These are phyloP conservation scores for Populus deltoides DNA, from an alignment of 345 rosid genomes.

Conservation along the genomic window DNA sequence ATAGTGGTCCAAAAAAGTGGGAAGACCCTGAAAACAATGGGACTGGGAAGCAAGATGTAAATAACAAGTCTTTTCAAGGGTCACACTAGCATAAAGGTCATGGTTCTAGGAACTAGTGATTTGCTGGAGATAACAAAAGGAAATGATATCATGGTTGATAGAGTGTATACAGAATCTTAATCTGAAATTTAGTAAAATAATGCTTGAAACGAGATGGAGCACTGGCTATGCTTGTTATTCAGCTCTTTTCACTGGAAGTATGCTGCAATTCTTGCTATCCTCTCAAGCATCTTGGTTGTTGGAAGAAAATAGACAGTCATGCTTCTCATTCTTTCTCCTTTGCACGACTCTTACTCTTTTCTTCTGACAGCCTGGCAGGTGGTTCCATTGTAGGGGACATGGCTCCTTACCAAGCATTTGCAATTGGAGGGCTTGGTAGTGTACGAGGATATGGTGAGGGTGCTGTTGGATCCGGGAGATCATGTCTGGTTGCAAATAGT, in stretches of 20 bases:
- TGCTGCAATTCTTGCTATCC: background rate
- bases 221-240: background rate
- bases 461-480: conserved; percentile 90
- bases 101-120: background rate
- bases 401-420: conserved; percentile 98
- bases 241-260: background rate
- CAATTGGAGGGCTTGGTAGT: conserved; percentile 84
- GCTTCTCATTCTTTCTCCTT: conserved; percentile 7
- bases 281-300: background rate
- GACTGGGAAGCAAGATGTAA: background rate
- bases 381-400: conserved; percentile 98
- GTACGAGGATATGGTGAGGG: conserved; percentile 97
- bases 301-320: background rate
- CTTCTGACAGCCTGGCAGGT: conserved; percentile 70
- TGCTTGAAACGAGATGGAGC: background rate
- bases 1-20: background rate
- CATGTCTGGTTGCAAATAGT: conserved; percentile 81
- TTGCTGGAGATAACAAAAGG: background rate
- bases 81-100: background rate
- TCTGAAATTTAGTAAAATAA: background rate
- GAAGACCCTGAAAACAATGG: background rate
- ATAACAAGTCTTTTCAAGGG: background rate
- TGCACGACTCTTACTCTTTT: conserved; percentile 30
- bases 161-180: background rate
- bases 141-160: background rate